Percentiles rank a stretch among this genome's conserved stretches.
Conservation (phyloP, 73 alveolate species). For the Paramecium sonneborni region DNA sequence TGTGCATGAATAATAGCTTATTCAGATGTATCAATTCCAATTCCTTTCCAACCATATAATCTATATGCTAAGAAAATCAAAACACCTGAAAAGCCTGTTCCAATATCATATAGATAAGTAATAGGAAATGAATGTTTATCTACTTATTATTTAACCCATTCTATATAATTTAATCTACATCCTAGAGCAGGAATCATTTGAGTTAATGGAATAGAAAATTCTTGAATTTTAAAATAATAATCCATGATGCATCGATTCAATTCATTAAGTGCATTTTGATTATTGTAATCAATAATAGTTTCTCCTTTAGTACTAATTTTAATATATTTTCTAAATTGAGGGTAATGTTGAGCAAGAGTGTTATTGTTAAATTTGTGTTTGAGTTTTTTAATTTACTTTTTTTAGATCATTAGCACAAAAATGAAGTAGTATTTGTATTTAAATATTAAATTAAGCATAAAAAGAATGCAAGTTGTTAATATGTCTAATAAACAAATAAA, state of each 20-base stretch:
- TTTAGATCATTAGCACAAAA: neutral
- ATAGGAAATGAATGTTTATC: neutral
- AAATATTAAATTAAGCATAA: neutral
- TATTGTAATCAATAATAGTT: neutral
- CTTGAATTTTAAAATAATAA: neutral
- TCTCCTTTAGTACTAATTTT: neutral
- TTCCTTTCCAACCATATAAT: constrained; percentile 27
- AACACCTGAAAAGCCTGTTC: constrained; percentile 28
- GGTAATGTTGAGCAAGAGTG: neutral
- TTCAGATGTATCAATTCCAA: constrained; percentile 1
- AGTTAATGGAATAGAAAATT: neutral
- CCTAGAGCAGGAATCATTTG: constrained; percentile 17
- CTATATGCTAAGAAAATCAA: constrained; percentile 7
- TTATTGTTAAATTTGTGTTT: constrained; percentile 17
- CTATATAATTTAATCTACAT: neutral
- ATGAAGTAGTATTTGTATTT: neutral
- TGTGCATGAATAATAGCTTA: neutral
- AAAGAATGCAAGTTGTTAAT: neutral
- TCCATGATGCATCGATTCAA: constrained; percentile 25
- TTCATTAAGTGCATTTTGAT: neutral
- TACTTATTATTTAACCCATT: constrained; percentile 30
- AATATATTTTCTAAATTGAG: neutral
- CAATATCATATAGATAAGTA: neutral
- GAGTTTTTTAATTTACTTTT: constrained; percentile 16
- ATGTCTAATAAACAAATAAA: constrained; percentile 30